Base-by-base conservation (phyloP, 2,329 filamentous ascomycete species). In the Fusarium sp. region DNA sequence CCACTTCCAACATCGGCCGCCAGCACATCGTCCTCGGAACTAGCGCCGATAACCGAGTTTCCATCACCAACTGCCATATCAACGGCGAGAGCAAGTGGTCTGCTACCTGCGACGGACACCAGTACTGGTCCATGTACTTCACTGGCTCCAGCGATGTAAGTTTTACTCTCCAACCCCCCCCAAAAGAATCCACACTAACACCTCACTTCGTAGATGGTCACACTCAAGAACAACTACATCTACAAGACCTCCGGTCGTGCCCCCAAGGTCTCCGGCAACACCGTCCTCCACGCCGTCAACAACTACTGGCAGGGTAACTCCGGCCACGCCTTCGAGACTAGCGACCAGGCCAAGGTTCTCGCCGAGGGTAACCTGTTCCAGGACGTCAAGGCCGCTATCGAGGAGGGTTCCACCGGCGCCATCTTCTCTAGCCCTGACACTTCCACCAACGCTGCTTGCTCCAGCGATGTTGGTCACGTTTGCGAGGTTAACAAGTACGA, bases 111-210 rank as follows among this genome's bases (percentile, higher is more conserved):
- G 80, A 89, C 66, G 81, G 81, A 33, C 82, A 87, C 75, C 86
- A 88, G 77, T 89, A 89, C 83, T 89, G 87, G 86, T 83, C 78
- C 28, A 77, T 89, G 67, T 88, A 87, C 80, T 81, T 89, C 54
- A 83, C 82, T 31, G 88, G 88, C 16, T 80, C 82, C 56, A 82
- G 79, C 74, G 88, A 90, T 73, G 62, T 65, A 37, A 59, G 60
- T 38, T 42, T 15, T 3, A 2, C 5, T 2, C 5, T 1, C 2
- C 0, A 8, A n/a, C 3, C 16, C 3, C 23, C 1, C 37, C 21
- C 4, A 1, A 26, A 6, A 3, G 2, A 2, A 15, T 6, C 1
- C 2, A 5, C 3, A 15, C 60, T 65, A 43, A 65, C 10, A 28
- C 4, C 6, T 1, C 3, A 20, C 8, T n/a, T n/a, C n/a, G n/a